Conservation (phyloP, 495 filamentous ascomycete genomes). For the Daldinia vernicosa region DNA sequence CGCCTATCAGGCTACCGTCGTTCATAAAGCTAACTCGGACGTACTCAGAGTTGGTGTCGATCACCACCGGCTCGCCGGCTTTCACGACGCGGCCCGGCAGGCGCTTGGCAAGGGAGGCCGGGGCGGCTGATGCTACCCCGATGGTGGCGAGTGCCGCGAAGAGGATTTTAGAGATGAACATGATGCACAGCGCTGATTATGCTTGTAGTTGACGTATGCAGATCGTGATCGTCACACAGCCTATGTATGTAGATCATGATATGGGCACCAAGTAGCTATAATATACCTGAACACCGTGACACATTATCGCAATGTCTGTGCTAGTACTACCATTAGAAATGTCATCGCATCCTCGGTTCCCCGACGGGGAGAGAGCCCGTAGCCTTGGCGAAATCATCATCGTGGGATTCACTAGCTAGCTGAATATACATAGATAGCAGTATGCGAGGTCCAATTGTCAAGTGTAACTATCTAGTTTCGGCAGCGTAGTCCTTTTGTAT, state of each 20-base stretch:
- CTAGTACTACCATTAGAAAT: not conserved
- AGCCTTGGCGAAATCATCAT: constrained; percentile 9
- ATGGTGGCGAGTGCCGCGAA: constrained; percentile 11
- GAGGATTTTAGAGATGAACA: constrained; percentile 19
- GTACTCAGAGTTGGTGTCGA: constrained; percentile 56
- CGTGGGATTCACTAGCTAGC: not conserved
- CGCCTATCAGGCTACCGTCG: constrained; percentile 54
- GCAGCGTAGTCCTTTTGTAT: constrained; percentile 7
- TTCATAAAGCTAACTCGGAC: constrained; percentile 54
- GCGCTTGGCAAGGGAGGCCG: constrained; percentile 16
- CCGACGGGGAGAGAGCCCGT: not conserved
- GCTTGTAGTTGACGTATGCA: constrained; percentile 3
- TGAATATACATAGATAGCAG: not conserved
- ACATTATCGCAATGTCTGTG: not conserved
- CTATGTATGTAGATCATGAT: not conserved
- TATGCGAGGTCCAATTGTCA: constrained; percentile 31
- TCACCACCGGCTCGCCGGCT: constrained; percentile 37
- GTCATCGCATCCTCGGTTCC: constrained; percentile 2
- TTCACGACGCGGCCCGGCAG: constrained; percentile 32
- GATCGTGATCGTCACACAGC: not conserved
- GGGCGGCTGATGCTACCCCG: constrained; percentile 9
- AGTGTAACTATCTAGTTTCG: constrained; percentile 21
- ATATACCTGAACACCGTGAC: not conserved
- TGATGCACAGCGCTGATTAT: constrained; percentile 9
- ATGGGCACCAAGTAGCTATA: constrained; percentile 7